Base-by-base conservation (phyloP, 169 alveolate genomes). In the Eimeria necatrix region DNA sequence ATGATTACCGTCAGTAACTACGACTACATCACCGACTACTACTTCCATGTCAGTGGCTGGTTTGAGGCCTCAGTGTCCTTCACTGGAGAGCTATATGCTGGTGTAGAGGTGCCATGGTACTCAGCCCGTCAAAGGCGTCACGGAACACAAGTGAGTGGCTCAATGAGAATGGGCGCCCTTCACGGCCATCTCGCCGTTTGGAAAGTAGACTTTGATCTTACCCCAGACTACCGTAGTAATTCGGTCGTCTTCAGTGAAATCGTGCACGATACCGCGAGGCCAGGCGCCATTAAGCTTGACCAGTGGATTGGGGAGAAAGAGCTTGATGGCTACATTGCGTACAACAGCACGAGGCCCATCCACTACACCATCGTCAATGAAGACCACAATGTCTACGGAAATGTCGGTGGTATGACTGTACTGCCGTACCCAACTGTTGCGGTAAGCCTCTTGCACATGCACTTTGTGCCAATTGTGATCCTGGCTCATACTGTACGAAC, bases 41-140 rank as follows among this genome's bases (percentile, higher is more conserved):
- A 93, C 68, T 76, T 96, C 92, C 96, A 96, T 78, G 91, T 81
- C 53, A 95, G 93, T 48, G 97, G 97, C 20, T 73, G 90, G 68
- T 89, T 96, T 41, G 96, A 95, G 61, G 96, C 95, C 73, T 93
- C 95, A 14, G 95, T 96, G 71, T 83, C 96, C 3, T 96, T 96
- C 73, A 96, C 97, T 16, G 97, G 97, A 8, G 97, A 96, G 93
- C 89, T 96, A 46, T 96, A 96, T 95, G 97, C 97, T 48, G 97
- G 97, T 52, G 87, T 96, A 10, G 97, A 96, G 49, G 97, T 96
- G 2, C 97, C 97, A 7, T 95, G 96, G 95, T 96, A 84, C 78
- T 95, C 97, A 7, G 97, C 97, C 10, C 81, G 96, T 22, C 97
- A 96, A 74, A 81, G 85, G 18, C 48, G 48, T 32, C 95, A 96